phyloP scores from a whole-genome alignment of 306 rosid species.

The Vigna radiata region DNA sequence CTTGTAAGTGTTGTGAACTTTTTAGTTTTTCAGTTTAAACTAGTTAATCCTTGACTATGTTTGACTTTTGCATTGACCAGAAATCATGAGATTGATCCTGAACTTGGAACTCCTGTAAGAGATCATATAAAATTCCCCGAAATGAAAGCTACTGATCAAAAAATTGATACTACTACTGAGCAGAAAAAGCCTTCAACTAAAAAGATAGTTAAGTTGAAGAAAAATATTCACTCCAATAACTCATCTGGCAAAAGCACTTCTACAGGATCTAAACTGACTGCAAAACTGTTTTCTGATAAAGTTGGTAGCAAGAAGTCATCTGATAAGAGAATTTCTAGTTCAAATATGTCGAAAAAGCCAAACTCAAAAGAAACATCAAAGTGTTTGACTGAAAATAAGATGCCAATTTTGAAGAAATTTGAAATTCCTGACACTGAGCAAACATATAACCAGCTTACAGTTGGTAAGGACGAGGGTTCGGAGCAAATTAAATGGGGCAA shows the following conservation, averaged over 20 bases:
- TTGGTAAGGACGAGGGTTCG: slow-evolving; percentile 34
- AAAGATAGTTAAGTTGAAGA: slow-evolving; percentile 48
- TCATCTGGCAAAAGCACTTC: slow-evolving; percentile 48
- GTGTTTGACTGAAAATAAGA: slow-evolving; percentile 36
- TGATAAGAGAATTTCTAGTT: slow-evolving; percentile 49
- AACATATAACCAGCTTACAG: slow-evolving; percentile 15
- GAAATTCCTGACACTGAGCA: slow-evolving; percentile 39
- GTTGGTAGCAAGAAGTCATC: slow-evolving; percentile 39
- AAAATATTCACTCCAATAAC: slow-evolving; percentile 42
- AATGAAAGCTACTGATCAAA: slow-evolving; percentile 36
- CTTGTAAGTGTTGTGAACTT: slow-evolving; percentile 66
- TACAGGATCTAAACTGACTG: slow-evolving; percentile 44
- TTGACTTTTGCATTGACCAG: slow-evolving; percentile 52
- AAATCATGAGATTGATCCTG: slow-evolving; percentile 71
- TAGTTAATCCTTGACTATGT: slow-evolving; percentile 30
- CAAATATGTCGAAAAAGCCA: slow-evolving; percentile 47
- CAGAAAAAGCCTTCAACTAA: slow-evolving; percentile 47
- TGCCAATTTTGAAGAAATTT: slow-evolving; percentile 43
- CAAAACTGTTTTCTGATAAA: slow-evolving; percentile 46
- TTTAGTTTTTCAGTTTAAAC: slow-evolving; percentile 38
- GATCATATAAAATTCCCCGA: slow-evolving; percentile 74
- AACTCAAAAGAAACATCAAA: slow-evolving; percentile 47
- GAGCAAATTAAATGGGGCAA: slow-evolving; percentile 46
- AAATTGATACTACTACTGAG: slow-evolving; percentile 43
- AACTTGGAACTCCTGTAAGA: slow-evolving; percentile 72